Percentiles rank a stretch among this genome's conserved stretches.
These are phyloP conservation scores for Pisolithus tinctorius DNA, from an alignment of 768 basidiomycete species.

Conservation along the genomic window DNA sequence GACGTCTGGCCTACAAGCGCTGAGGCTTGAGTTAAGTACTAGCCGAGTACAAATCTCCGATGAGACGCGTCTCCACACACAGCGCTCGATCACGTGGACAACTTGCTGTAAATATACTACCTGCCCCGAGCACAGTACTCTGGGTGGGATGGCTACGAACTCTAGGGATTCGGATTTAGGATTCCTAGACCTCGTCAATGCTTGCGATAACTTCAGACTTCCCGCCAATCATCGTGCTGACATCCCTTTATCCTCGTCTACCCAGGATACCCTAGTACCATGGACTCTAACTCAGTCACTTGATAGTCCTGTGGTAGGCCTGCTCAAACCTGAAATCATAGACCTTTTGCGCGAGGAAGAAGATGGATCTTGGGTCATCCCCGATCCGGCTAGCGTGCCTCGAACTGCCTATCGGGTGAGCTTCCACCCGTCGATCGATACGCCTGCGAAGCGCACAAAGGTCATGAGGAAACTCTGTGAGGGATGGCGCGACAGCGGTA, in stretches of 20 bases:
- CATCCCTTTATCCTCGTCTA: slow-evolving; percentile 14
- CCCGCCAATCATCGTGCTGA: slow-evolving; percentile 17
- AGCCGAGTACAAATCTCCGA: no score
- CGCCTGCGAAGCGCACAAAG: slow-evolving; percentile 50
- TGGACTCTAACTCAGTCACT: slow-evolving; percentile 47
- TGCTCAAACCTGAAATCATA: slow-evolving; percentile 53
- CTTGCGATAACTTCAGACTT: slow-evolving; percentile 64
- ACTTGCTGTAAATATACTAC: no score
- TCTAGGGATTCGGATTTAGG: not conserved
- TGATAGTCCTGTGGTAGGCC: slow-evolving; percentile 50
- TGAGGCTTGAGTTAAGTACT: no score
- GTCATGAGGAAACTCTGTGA: slow-evolving; percentile 63
- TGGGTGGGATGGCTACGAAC: no score
- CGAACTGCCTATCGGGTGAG: slow-evolving; percentile 30
- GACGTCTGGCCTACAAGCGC: slow-evolving; percentile 16
- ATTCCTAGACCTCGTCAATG: slow-evolving; percentile 58
- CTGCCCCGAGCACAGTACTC: no score
- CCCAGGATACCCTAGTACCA: slow-evolving; percentile 44
- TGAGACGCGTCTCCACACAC: no score
- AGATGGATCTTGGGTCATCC: slow-evolving; percentile 37
- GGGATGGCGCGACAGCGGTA: slow-evolving; percentile 63
- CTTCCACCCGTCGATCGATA: slow-evolving; percentile 47
- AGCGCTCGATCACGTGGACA: no score
- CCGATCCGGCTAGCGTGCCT: slow-evolving; percentile 20
- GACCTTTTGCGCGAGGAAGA: slow-evolving; percentile 45